Base-by-base conservation (phyloP, 345 rosid species). In the Odontarrhena argentea region DNA sequence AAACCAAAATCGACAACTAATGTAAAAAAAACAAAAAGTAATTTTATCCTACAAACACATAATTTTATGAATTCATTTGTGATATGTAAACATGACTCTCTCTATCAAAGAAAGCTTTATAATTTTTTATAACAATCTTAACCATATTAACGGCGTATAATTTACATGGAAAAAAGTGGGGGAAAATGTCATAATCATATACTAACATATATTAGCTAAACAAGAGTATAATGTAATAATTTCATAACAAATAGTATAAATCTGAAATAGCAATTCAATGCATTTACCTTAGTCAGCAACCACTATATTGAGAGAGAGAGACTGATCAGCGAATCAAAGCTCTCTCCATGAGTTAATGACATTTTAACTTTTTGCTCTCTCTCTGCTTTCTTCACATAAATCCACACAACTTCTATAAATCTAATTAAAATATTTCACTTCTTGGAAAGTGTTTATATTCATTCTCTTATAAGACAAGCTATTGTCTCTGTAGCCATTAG, bases 331-430 rank as follows among this genome's bases (percentile, higher is more conserved):
- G 60, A 69, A 51, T 60, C 46, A 47, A 18, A 60, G 41, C 52
- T 60, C 85, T 24, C 84, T 83, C 77, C 80, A 80, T 71, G 84
- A 73, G 32, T 32, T 32, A 32, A 87, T 83, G 41, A 68, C 34
- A 36, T 37, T 37, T 37, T 68, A 59, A 50, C 36, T 12, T 42
- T 55, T 65, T 18, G 22, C 22, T 18, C 22, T 0, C 22, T 3
- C 14, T 9, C 36, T 34, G 9, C 6, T 41, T 49, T 38, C 59
- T 71, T 38, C 60, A 24, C 60, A 49, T 22, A 44, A 36, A 46
- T 45, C 64, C 38, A 56, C 56, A 46, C 18, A 36, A 63, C 18
- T 28, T 32, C 63, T 45, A 63, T 4, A 26, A 32, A 5, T 55
- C 41, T 32, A n/a, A 43, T 10, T 34, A 8, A 14, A 34, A 26